phyloP scores from a whole-genome alignment of 345 rosid genomes.

The Eucalyptus grandis region DNA sequence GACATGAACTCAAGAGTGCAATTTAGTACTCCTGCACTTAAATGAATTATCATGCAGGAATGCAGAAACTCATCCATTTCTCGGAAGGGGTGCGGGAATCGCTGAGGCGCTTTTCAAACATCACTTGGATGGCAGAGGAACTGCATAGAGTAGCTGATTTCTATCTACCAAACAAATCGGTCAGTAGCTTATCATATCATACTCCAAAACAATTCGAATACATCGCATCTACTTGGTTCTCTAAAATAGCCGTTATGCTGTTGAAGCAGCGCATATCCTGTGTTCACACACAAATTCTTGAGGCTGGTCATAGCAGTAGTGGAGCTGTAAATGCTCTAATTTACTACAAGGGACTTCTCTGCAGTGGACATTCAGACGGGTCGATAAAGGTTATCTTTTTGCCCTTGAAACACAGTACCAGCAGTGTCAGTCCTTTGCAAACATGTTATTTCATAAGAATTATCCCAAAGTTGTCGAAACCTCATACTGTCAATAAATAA shows the following conservation, averaged over 20 bases:
- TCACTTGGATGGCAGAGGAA: constrained; percentile 96
- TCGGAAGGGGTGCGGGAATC: constrained; percentile 89
- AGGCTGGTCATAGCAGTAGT: constrained; percentile 37
- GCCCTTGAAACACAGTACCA: not conserved
- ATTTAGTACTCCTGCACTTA: not conserved
- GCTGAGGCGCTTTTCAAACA: constrained; percentile 68
- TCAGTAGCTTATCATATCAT: constrained; percentile 15
- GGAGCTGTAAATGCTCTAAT: constrained; percentile 86
- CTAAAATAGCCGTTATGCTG: not conserved
- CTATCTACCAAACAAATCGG: constrained; percentile 65
- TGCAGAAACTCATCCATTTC: constrained; percentile 66
- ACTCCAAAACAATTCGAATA: not conserved
- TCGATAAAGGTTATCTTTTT: constrained; percentile 46
- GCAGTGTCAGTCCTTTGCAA: not conserved
- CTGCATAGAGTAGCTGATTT: constrained; percentile 72
- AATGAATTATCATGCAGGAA: constrained; percentile 25
- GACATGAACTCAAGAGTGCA: not conserved
- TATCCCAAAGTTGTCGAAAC: not conserved
- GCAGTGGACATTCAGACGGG: constrained; percentile 79
- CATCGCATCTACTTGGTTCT: not conserved
- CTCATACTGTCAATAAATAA: not conserved
- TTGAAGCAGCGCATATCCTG: constrained; percentile 74
- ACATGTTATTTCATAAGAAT: not conserved
- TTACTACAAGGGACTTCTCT: constrained; percentile 80
- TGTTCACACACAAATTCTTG: constrained; percentile 83